Conservation (phyloP, 2,329 filamentous ascomycete genomes). For the Sporothrix pallida region DNA sequence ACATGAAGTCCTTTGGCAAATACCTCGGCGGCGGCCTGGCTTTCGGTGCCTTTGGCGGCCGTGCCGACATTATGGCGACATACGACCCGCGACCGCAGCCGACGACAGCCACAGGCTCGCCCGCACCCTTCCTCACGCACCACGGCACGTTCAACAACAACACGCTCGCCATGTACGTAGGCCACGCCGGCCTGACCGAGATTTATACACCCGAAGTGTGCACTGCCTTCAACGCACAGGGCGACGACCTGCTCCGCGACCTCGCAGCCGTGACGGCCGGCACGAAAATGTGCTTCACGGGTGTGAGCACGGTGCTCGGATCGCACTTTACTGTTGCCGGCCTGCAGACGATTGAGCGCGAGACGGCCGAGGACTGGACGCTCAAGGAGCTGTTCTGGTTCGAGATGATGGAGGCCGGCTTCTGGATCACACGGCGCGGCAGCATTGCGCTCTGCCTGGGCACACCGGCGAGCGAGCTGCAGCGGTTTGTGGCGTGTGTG, state of each 20-base stretch:
- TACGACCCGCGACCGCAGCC: slow-evolving; percentile 63
- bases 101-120: neutral
- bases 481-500: slow-evolving; percentile 56
- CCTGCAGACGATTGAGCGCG: slow-evolving; percentile 34
- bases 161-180: slow-evolving; percentile 65
- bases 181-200: slow-evolving; percentile 49
- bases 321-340: slow-evolving; percentile 45
- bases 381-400: slow-evolving; percentile 39
- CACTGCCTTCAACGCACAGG: slow-evolving; percentile 43
- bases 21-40: slow-evolving; percentile 64
- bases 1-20: slow-evolving; percentile 62
- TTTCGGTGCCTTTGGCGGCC: slow-evolving; percentile 65
- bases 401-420: slow-evolving; percentile 37
- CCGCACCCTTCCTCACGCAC: slow-evolving; percentile 53
- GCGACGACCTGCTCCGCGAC: slow-evolving; percentile 42
- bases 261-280: slow-evolving; percentile 45
- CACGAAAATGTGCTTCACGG: slow-evolving; percentile 49
- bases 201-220: slow-evolving; percentile 47
- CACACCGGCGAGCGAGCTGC: slow-evolving; percentile 35
- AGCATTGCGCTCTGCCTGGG: slow-evolving; percentile 36
- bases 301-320: slow-evolving; percentile 47
- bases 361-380: slow-evolving; percentile 36
- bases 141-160: slow-evolving; percentile 67
- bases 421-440: slow-evolving; percentile 37
- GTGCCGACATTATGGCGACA: slow-evolving; percentile 70